A percentile compares a stretch with the other conserved stretches of the same genome.
phyloP scores from a whole-genome alignment of 208 protist genomes.

The Porcisia deanei region DNA sequence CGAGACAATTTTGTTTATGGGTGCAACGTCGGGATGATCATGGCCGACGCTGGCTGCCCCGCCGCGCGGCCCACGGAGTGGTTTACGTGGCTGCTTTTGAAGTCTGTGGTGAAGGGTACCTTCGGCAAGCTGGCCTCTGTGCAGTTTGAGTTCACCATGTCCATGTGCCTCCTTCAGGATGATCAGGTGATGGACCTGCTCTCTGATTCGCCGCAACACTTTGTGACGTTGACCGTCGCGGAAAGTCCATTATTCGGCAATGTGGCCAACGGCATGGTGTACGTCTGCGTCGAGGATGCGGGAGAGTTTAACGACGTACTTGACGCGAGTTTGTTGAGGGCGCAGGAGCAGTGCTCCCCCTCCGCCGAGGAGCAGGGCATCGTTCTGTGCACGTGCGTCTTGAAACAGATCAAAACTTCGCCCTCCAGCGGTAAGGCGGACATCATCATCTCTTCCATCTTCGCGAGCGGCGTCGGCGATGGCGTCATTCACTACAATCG shows the following conservation, averaged over 20 bases:
- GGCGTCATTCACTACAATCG: constrained; percentile 78
- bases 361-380: constrained; percentile 59
- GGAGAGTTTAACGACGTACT: constrained; percentile 68
- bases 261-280: constrained; percentile 58
- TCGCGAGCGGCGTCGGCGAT: constrained; percentile 63
- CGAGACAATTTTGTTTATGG: constrained; percentile 62
- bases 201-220: constrained; percentile 29
- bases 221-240: constrained; percentile 52
- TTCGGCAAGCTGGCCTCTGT: constrained; percentile 42
- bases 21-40: constrained; percentile 65
- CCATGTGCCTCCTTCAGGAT: constrained; percentile 66
- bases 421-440: constrained; percentile 42
- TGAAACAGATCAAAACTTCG: constrained; percentile 62
- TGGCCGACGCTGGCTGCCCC: constrained; percentile 58
- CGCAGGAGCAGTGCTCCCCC: constrained; percentile 18
- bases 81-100: constrained; percentile 68
- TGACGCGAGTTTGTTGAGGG: constrained; percentile 37
- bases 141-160: constrained; percentile 52
- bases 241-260: constrained; percentile 79
- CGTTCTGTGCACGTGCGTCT: constrained; percentile 57
- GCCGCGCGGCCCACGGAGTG: constrained; percentile 48
- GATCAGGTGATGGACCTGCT: constrained; percentile 76
- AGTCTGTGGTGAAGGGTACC: constrained; percentile 50
- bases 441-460: constrained; percentile 74
- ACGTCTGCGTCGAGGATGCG: constrained; percentile 55